phyloP scores from a whole-genome alignment of 2,329 filamentous ascomycete species.

The Botrytis medusae region DNA sequence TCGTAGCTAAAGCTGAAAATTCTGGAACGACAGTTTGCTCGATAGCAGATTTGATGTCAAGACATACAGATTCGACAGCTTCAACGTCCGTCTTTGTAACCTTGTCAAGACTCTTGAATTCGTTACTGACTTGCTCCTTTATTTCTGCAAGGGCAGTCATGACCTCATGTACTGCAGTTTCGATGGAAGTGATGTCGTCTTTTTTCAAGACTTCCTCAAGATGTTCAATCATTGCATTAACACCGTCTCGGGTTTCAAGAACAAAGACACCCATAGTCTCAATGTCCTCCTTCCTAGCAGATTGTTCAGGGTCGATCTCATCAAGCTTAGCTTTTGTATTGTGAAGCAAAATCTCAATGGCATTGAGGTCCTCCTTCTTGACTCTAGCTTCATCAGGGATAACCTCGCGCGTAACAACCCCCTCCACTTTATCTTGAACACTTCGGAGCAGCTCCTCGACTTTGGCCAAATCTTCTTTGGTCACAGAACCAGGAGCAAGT shows the following conservation, averaged over 20 bases:
- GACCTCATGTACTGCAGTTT: constrained; percentile 76
- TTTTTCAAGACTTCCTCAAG: constrained; percentile 72
- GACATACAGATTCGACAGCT: constrained; percentile 73
- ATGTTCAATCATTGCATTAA: constrained; percentile 65
- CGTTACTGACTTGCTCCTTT: constrained; percentile 48
- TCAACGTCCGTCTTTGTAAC: constrained; percentile 82
- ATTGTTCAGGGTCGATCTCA: constrained; percentile 73
- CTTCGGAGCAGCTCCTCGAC: constrained; percentile 55
- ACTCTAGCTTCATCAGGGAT: constrained; percentile 49
- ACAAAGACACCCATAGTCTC: constrained; percentile 57
- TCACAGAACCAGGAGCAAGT: constrained; percentile 44
- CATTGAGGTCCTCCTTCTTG: constrained; percentile 80
- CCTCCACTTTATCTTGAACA: constrained; percentile 60
- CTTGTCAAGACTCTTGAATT: constrained; percentile 51
- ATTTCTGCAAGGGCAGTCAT: constrained; percentile 74
- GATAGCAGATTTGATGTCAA: constrained; percentile 80
- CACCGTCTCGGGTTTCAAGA: constrained; percentile 70
- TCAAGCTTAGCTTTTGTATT: constrained; percentile 89
- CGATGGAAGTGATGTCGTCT: constrained; percentile 74
- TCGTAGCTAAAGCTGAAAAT: constrained; percentile 68
- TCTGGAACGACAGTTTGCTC: constrained; percentile 72
- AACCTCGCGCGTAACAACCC: constrained; percentile 47
- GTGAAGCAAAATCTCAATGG: constrained; percentile 84
- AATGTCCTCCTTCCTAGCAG: constrained; percentile 65
- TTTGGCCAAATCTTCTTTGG: constrained; percentile 55